Conservation (phyloP, 2,329 filamentous ascomycete genomes). For the Lanzia echinophila region DNA sequence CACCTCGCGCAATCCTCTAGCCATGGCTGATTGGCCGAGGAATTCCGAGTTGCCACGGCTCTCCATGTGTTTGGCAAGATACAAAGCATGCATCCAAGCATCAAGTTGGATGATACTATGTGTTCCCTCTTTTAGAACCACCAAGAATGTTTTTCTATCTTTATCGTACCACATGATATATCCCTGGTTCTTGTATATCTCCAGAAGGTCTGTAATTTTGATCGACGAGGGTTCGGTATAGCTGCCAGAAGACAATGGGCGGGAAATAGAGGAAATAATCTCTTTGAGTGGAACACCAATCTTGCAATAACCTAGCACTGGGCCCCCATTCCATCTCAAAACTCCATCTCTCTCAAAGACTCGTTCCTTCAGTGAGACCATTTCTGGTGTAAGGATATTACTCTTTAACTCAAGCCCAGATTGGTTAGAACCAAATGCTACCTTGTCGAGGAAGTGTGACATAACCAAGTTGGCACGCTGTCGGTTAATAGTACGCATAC, state of each 20-base stretch:
- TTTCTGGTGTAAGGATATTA: conserved; percentile 51
- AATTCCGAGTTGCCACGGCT: not conserved
- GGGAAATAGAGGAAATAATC: conserved; percentile 18
- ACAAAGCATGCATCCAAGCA: conserved; percentile 53
- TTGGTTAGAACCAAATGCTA: not conserved
- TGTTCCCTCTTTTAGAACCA: conserved; percentile 57
- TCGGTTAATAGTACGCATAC: conserved; percentile 76
- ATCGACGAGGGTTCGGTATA: conserved; percentile 6
- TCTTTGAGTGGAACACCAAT: conserved; percentile 43
- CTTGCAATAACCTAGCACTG: conserved; percentile 44
- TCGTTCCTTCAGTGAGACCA: conserved; percentile 46
- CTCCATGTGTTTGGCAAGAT: conserved; percentile 32
- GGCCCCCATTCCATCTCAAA: conserved; percentile 45
- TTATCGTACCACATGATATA: conserved; percentile 57
- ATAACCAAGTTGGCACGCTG: conserved; percentile 80
- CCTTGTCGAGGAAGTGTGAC: conserved; percentile 42
- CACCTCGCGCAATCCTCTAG: not conserved
- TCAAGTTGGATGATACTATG: conserved; percentile 45
- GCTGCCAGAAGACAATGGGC: conserved; percentile 8
- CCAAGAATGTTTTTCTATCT: conserved; percentile 39
- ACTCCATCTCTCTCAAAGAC: conserved; percentile 27
- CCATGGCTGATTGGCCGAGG: not conserved
- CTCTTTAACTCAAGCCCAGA: not conserved
- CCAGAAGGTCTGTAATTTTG: conserved; percentile 8
- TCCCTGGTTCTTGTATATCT: conserved; percentile 41